A percentile compares a stretch with the other conserved stretches of the same genome.
These are phyloP conservation scores for Aureobasidium pullulans DNA, from an alignment of 2,329 filamentous ascomycete species.

Conservation along the genomic window DNA sequence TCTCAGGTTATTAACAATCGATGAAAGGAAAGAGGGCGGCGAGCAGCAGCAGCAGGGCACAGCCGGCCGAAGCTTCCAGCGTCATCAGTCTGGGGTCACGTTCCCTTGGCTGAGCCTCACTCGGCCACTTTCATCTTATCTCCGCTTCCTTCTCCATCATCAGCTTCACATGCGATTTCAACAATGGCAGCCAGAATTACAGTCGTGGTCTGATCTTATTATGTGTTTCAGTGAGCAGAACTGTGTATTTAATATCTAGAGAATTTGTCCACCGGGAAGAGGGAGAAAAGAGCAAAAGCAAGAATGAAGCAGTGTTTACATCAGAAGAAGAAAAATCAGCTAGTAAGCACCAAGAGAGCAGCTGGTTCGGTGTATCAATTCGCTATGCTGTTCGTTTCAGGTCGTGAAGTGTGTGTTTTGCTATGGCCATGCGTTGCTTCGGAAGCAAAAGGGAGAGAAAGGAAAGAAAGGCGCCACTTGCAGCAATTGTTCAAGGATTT, in stretches of 20 bases:
- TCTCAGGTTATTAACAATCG: neutral
- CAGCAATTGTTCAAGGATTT: no score
- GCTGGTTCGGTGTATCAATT: neutral
- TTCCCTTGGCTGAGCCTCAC: neutral
- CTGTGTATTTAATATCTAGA: neutral
- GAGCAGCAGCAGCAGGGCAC: neutral
- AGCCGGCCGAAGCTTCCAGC: conserved; percentile 2
- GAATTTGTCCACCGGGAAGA: neutral
- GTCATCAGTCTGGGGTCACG: conserved; percentile 10
- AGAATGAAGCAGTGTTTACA: neutral
- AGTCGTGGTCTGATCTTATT: no score
- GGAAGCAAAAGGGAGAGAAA: neutral
- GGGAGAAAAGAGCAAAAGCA: neutral
- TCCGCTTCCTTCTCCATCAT: neutral
- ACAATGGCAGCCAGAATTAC: no score
- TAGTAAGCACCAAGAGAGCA: neutral
- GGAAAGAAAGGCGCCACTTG: no score
- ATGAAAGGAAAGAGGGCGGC: neutral
- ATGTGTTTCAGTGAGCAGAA: neutral
- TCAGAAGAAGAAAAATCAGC: neutral
- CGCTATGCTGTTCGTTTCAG: conserved; percentile 2
- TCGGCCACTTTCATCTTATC: neutral
- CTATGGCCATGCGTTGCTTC: neutral
- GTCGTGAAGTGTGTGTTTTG: neutral
- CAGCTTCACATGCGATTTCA: neutral